Conservation (phyloP, 768 basidiomycete species). For the Lentinula sp. region DNA sequence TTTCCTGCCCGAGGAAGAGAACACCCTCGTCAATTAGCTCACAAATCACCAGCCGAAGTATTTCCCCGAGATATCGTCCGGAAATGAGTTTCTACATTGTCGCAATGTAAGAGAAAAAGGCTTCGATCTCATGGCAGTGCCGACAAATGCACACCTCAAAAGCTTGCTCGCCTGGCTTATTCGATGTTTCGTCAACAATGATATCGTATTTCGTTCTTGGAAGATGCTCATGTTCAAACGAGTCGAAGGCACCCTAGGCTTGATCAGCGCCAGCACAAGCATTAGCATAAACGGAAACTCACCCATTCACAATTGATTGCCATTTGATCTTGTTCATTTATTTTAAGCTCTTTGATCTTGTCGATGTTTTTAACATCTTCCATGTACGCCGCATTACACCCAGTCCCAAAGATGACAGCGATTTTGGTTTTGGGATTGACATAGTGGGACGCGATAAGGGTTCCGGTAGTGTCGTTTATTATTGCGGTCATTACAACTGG, state of each 20-base stretch:
- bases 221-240: conserved; percentile 89
- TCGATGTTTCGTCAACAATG: conserved; percentile 88
- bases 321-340: conserved; percentile 65
- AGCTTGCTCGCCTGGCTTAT: conserved; percentile 94
- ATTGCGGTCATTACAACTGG: conserved; percentile 79
- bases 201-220: conserved; percentile 93
- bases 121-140: background rate
- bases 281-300: conserved; percentile 14
- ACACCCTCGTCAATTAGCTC: conserved; percentile 97
- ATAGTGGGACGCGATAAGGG: conserved; percentile 94
- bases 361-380: conserved; percentile 80
- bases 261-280: background rate
- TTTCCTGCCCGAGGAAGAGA: conserved; percentile 96
- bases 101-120: background rate
- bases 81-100: conserved; percentile 81
- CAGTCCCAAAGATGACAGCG: conserved; percentile 96
- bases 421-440: conserved; percentile 89
- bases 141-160: conserved; percentile 57
- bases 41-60: conserved; percentile 88
- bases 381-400: conserved; percentile 98
- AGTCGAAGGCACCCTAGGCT: conserved; percentile 90
- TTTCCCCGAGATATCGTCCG: conserved; percentile 93
- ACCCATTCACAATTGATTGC: conserved; percentile 98
- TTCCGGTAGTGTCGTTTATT: conserved; percentile 98
- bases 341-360: conserved; percentile 74